Percentiles rank a stretch among this genome's conserved stretches.
Evolutionary conservation across 2,329 filamentous ascomycete genomes (phyloP).

Genomic region (Cadophora gregata): DNA sequence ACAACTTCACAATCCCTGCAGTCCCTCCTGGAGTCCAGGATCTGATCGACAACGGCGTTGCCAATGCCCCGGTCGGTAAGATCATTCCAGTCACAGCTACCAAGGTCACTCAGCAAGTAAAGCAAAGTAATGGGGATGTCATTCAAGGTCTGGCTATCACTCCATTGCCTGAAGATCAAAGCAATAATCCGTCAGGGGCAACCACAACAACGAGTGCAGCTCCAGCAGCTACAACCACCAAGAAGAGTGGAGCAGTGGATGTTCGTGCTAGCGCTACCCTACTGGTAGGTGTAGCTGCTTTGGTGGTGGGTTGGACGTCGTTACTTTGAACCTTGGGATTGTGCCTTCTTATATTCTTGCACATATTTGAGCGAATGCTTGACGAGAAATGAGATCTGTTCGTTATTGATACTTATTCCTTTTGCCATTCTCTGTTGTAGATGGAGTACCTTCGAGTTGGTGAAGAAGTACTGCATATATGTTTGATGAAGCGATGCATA

Average conservation of each 20-base stretch:
- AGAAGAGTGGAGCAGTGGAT: conserved; percentile 34
- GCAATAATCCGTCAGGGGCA: conserved; percentile 55
- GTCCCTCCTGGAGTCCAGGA: conserved; percentile 70
- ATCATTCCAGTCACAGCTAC: conserved; percentile 64
- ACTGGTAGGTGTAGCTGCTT: conserved; percentile 26
- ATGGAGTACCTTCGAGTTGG: background rate
- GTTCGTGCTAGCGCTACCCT: conserved; percentile 26
- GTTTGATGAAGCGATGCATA: conserved; percentile 13
- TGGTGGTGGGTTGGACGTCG: conserved; percentile 18
- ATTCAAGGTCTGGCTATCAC: conserved; percentile 69
- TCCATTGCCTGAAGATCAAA: conserved; percentile 54
- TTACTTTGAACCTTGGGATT: conserved; percentile 1
- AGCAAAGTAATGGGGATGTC: conserved; percentile 57
- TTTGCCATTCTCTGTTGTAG: background rate
- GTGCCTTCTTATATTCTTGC: conserved; percentile 24
- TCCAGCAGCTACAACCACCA: conserved; percentile 35
- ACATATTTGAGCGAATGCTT: conserved; percentile 22
- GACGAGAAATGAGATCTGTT: conserved; percentile 22
- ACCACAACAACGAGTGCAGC: conserved; percentile 25
- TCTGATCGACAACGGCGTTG: conserved; percentile 79
- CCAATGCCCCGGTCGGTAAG: conserved; percentile 66
- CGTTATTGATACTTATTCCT: background rate
- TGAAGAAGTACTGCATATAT: background rate
- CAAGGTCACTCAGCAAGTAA: conserved; percentile 62
- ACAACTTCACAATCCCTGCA: conserved; percentile 77